A percentile compares a stretch with the other conserved stretches of the same genome.
These are phyloP conservation scores for Borovskyia barvae DNA, from an alignment of 208 protist species.

Conservation along the genomic window DNA sequence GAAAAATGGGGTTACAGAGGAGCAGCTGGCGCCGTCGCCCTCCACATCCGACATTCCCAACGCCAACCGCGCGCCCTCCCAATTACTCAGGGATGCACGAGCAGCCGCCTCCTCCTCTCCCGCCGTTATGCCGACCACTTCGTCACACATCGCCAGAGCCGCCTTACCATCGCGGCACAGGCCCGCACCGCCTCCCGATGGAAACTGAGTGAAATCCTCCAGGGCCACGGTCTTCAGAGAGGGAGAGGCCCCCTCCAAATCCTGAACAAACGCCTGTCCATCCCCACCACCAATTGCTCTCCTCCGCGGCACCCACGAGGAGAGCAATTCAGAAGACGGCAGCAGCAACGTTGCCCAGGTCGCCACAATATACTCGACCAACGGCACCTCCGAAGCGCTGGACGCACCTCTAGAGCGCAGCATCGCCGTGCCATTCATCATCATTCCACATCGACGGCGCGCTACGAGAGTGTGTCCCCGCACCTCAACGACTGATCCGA, in stretches of 20 bases:
- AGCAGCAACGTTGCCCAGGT: constrained; percentile 10
- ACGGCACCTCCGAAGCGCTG: not conserved
- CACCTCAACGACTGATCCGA: constrained; percentile 28
- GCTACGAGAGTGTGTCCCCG: constrained; percentile 17
- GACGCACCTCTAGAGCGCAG: too few relatives aligned
- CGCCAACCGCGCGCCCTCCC: constrained; percentile 27
- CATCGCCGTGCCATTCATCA: not conserved
- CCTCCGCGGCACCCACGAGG: too few relatives aligned
- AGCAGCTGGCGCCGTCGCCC: not conserved
- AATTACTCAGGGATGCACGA: constrained; percentile 26
- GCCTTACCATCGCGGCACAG: not conserved
- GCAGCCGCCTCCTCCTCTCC: constrained; percentile 24
- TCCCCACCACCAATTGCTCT: too few relatives aligned
- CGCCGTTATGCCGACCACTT: too few relatives aligned
- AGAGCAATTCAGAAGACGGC: not conserved
- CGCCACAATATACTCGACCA: constrained; percentile 28
- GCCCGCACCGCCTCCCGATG: not conserved
- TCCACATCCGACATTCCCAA: constrained; percentile 4
- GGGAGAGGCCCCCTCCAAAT: not conserved
- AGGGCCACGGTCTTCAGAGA: not conserved
- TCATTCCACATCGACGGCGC: constrained; percentile 2
- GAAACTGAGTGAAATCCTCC: not conserved
- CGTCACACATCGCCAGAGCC: not conserved
- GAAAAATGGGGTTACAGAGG: constrained; percentile 10
- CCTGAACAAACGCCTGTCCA: too few relatives aligned